These are phyloP conservation scores for Mucor piriformis DNA, from an alignment of 371 early-diverging fungal genomes.

Conservation along the genomic window DNA sequence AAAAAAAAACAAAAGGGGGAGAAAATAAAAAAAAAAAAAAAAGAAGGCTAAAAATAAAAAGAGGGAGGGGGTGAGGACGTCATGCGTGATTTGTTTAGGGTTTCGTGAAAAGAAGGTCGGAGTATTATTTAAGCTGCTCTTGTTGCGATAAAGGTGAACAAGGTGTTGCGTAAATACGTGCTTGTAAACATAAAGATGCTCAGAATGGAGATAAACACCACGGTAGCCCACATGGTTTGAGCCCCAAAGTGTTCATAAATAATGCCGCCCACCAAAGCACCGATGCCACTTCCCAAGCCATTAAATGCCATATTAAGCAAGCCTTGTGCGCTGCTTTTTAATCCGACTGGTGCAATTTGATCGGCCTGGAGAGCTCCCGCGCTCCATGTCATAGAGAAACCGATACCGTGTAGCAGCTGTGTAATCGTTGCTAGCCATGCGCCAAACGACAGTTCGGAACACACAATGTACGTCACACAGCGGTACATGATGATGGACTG, in stretches of 20 bases:
- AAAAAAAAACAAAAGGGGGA: neutral
- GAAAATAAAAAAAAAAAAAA: constrained; percentile 6
- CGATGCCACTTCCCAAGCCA: constrained; percentile 39
- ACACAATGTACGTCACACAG: constrained; percentile 29
- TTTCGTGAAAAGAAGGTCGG: too few relatives aligned
- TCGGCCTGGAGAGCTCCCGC: constrained; percentile 42
- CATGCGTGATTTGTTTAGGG: constrained; percentile 1
- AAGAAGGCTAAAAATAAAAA: constrained; percentile 1
- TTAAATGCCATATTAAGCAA: constrained; percentile 36
- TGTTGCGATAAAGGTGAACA: neutral
- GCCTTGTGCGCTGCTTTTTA: constrained; percentile 39
- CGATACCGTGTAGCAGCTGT: constrained; percentile 37
- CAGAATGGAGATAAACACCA: constrained; percentile 10
- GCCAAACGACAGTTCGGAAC: constrained; percentile 15
- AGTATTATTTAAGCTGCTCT: too few relatives aligned
- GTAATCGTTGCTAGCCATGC: constrained; percentile 27
- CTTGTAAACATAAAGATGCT: constrained; percentile 25
- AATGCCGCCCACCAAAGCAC: constrained; percentile 29
- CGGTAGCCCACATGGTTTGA: constrained; percentile 29
- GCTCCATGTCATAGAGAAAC: constrained; percentile 39
- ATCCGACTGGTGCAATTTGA: constrained; percentile 23
- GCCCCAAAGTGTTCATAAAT: constrained; percentile 34
- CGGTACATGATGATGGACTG: constrained; percentile 32
- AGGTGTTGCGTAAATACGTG: neutral
- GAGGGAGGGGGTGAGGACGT: constrained; percentile 3